Evolutionary conservation across 805 yeast species (phyloP), one percentile per base, ranked within the genome.

Genomic region (Maudiozyma turicensis): DNA sequence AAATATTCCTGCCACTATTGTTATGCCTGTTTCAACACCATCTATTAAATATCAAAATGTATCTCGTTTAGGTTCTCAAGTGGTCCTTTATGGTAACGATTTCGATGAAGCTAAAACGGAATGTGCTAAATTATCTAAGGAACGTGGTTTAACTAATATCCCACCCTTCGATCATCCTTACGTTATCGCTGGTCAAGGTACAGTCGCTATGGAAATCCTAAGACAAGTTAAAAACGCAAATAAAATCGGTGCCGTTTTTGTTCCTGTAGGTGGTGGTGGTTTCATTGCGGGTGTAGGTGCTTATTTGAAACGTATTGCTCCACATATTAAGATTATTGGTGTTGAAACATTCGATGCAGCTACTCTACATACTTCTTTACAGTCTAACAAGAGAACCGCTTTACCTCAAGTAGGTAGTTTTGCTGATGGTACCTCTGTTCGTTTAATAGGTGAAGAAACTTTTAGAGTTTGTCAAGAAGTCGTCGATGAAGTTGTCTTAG

Each of bases 151-250:
- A 59, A 85, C 93, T 6, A 84, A 88, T 58, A 86, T 93, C 43
- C 99, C 99, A n/a, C 99, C 99, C 0, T 93, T 93, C 64, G 95
- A 93, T 63, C 97, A 93, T 62, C 99, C 99, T 1, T 87, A 83
- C 58, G 96, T 93, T 55, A 88, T 93, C 68, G 99, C 99, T 8
- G 99, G 99, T 28, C 99, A 93, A 68, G 99, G 98, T 51, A 93
- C 99, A 29, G 83, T 91, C 53, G 99, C 95, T 3, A 77, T 90
- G 78, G 99, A 93, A 68, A 71, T 93, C 29, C 71, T 93, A 48
- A 80, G 96, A 65, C 99, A 93, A 70, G 76, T 89, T 34, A 81
- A 87, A 54, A 65, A 59, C 43, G 60, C 65, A 1, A 80, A 82
- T 49, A 81, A 83, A 52, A 74, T 91, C 56, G 78, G 78, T 57